Conservation (phyloP, 768 basidiomycete species). For the Hortiboletus campestris region DNA sequence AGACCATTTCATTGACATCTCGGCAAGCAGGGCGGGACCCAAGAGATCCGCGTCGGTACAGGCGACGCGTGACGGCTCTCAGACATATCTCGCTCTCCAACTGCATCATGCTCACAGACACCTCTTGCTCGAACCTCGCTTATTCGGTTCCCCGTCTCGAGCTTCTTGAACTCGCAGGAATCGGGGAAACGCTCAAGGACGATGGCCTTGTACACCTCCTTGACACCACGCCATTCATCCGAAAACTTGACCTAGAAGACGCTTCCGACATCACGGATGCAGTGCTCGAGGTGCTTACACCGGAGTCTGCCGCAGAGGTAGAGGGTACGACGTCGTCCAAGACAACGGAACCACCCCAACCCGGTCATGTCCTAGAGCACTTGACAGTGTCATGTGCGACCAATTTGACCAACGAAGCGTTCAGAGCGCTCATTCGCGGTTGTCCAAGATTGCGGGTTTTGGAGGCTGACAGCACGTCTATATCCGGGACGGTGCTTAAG, state of each 20-base stretch:
- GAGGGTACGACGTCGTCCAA: constrained; percentile 11
- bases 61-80: constrained; percentile 63
- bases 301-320: constrained; percentile 19
- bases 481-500: constrained; percentile 56
- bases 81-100: constrained; percentile 72
- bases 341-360: constrained; percentile 32
- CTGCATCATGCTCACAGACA: constrained; percentile 71
- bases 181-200: constrained; percentile 67
- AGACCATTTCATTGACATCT: constrained; percentile 53
- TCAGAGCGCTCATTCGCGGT: constrained; percentile 59
- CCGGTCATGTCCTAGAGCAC: constrained; percentile 71
- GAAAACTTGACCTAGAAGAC: constrained; percentile 84
- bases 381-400: constrained; percentile 66
- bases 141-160: constrained; percentile 69
- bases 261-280: constrained; percentile 70
- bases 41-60: constrained; percentile 46
- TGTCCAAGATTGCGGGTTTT: constrained; percentile 64
- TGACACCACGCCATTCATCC: constrained; percentile 64
- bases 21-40: constrained; percentile 65
- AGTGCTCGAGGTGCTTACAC: constrained; percentile 66
- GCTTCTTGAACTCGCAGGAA: constrained; percentile 74
- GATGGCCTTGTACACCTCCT: constrained; percentile 74
- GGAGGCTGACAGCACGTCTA: constrained; percentile 79
- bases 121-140: constrained; percentile 70
- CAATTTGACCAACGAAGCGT: constrained; percentile 61